These are phyloP conservation scores for Corynascus novoguineensis DNA, from an alignment of 495 filamentous ascomycete genomes.

Conservation along the genomic window DNA sequence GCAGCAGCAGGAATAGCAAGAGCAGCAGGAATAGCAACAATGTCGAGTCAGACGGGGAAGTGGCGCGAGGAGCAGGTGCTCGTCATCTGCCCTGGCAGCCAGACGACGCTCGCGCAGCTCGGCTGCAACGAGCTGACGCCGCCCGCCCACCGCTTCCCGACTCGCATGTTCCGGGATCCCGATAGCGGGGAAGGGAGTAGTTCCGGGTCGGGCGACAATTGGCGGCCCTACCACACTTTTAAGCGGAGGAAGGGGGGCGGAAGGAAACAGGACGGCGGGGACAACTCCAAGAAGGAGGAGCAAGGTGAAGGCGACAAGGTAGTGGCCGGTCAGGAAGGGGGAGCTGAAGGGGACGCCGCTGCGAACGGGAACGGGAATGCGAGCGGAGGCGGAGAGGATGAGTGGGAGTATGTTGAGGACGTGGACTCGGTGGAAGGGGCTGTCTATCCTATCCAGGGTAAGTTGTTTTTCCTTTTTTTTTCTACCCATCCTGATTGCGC, in stretches of 20 bases:
- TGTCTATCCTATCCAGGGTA: constrained; percentile 70
- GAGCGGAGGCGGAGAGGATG: constrained; percentile 26
- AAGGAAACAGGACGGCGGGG: too few relatives aligned
- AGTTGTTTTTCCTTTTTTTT: not conserved
- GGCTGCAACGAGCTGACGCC: constrained; percentile 91
- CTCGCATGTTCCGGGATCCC: constrained; percentile 87
- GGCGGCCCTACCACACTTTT: constrained; percentile 75
- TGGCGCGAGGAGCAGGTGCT: constrained; percentile 52
- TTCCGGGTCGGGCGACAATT: constrained; percentile 71
- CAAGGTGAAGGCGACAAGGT: constrained; percentile 17
- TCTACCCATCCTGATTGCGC: not conserved
- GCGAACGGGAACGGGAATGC: not conserved
- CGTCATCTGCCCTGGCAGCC: constrained; percentile 90
- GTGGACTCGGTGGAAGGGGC: constrained; percentile 81
- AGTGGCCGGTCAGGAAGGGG: too few relatives aligned
- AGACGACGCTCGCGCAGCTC: constrained; percentile 88
- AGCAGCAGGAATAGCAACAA: constrained; percentile 18
- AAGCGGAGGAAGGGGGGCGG: constrained; percentile 54
- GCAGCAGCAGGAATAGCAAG: too few relatives aligned
- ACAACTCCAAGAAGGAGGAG: too few relatives aligned
- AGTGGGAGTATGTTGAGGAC: constrained; percentile 74
- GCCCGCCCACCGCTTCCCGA: constrained; percentile 70
- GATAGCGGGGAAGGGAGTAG: too few relatives aligned
- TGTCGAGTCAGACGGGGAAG: constrained; percentile 44
- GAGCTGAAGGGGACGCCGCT: not conserved